Evolutionary conservation across 345 rosid genomes (phyloP), one percentile per base, ranked within the genome.

Genomic region (Reutealis trisperma): DNA sequence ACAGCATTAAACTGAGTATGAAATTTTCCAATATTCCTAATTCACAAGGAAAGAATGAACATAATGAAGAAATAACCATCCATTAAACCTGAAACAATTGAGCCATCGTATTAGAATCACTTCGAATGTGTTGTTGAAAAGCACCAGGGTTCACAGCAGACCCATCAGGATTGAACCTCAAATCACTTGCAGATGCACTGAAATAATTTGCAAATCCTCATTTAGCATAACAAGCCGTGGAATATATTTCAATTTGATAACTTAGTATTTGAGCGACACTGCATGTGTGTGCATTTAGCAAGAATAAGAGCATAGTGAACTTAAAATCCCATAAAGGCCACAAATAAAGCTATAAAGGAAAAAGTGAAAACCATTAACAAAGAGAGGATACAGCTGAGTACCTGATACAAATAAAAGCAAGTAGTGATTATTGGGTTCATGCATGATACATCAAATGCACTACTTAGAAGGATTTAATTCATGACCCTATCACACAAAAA

Each of bases 111-210:
- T 92, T 92, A 55, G 96, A 79, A 79, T 93, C 97, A 82, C 83
- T 82, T 16, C 88, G 90, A 79, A 96, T 22, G 24, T 90, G 94
- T 65, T 92, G 97, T 84, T 93, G 99, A 77, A 96, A 90, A 44
- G 94, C 98, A 74, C 88, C 89, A 76, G 99, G 97, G 76, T 93
- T 89, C 75, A 84, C 88, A 77, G 99, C 96, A 83, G 99, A 92
- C 18, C 98, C 98, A 84, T 93, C 98, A 61, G 94, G 96, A 82
- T 92, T 92, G 74, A 90, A 70, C 54, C 83, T 79, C 87, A 90
- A 73, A 74, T 85, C 85, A 84, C 77, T 87, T 42, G 92, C 65
- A 24, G 88, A 67, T 47, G 87, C 85, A 73, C 93, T 91, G 92
- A 76, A 84, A 84, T 67, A 51, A 61, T 82, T 76, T 62, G 54